A percentile compares a stretch with the other conserved stretches of the same genome.
phyloP scores from a whole-genome alignment of 805 yeast genomes.

The Metschnikowia noctiluminum region DNA sequence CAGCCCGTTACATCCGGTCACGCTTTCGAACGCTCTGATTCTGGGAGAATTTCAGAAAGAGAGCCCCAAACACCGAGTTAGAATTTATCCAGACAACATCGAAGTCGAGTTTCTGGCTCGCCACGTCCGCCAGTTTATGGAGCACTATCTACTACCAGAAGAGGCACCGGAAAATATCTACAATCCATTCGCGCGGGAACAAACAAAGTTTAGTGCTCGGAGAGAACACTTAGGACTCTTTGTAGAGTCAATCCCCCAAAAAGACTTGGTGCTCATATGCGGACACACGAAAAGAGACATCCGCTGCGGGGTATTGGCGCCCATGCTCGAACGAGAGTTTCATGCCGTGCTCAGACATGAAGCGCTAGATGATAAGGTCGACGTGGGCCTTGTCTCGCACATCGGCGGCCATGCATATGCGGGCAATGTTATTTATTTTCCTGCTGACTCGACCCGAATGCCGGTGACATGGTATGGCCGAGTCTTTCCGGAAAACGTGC shows the following conservation, averaged over 20 bases:
- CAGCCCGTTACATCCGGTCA: constrained; percentile 47
- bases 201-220: neutral
- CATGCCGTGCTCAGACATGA: constrained; percentile 34
- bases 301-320: constrained; percentile 69
- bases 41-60: neutral
- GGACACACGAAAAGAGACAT: constrained; percentile 63
- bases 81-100: constrained; percentile 55
- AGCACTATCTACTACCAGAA: constrained; percentile 38
- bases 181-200: constrained; percentile 24
- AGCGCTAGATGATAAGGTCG: constrained; percentile 23
- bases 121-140: constrained; percentile 36
- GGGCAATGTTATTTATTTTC: constrained; percentile 66
- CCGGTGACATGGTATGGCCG: constrained; percentile 69
- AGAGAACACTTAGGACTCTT: constrained; percentile 3
- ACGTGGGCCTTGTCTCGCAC: constrained; percentile 64
- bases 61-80: constrained; percentile 24
- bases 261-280: constrained; percentile 51
- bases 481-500: constrained; percentile 63
- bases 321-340: constrained; percentile 52
- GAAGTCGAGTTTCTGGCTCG: constrained; percentile 33
- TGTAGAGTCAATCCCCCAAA: constrained; percentile 3
- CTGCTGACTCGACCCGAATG: constrained; percentile 34
- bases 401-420: constrained; percentile 88
- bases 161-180: constrained; percentile 18
- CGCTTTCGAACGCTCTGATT: constrained; percentile 44